Percentiles rank a stretch among this genome's conserved stretches.
These are phyloP conservation scores for Colletotrichum spinosum DNA, from an alignment of 2,329 filamentous ascomycete species.

Conservation along the genomic window DNA sequence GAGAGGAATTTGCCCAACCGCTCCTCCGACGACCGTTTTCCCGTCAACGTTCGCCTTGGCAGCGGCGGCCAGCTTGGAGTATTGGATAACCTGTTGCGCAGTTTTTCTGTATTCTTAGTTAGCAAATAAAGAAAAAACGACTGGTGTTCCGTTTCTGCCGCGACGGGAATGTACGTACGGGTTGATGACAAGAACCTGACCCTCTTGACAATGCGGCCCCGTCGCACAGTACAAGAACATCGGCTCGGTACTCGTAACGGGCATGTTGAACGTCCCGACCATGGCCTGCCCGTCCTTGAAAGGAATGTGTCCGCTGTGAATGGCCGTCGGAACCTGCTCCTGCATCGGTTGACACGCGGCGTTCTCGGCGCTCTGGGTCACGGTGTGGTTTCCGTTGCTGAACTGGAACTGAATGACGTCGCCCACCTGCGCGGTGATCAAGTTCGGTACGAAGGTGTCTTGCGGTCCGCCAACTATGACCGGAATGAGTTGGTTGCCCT, in stretches of 20 bases:
- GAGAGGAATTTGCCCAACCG: slow-evolving; percentile 44
- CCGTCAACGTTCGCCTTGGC: slow-evolving; percentile 43
- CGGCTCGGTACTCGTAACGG: slow-evolving; percentile 55
- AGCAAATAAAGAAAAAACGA: slow-evolving; percentile 10
- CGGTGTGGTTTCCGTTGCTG: slow-evolving; percentile 56
- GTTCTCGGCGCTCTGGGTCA: slow-evolving; percentile 52
- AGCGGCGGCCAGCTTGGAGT: slow-evolving; percentile 41
- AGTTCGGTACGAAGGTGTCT: slow-evolving; percentile 52
- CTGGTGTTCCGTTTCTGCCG: too few relatives aligned
- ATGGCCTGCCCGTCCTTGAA: slow-evolving; percentile 49
- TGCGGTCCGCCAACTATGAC: slow-evolving; percentile 53
- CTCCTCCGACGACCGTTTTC: slow-evolving; percentile 43
- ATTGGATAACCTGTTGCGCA: slow-evolving; percentile 45
- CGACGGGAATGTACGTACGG: slow-evolving; percentile 45
- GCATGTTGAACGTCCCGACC: slow-evolving; percentile 60
- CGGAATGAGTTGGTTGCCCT: slow-evolving; percentile 40
- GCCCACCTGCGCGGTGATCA: slow-evolving; percentile 47
- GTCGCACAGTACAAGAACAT: slow-evolving; percentile 65
- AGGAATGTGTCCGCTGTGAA: slow-evolving; percentile 56
- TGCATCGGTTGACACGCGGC: slow-evolving; percentile 53
- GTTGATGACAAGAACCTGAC: slow-evolving; percentile 65
- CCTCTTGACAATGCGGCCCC: slow-evolving; percentile 59
- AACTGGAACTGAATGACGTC: slow-evolving; percentile 58
- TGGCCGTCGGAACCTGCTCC: slow-evolving; percentile 43
- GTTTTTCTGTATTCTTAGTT: slow-evolving; percentile 37